A percentile compares a stretch with the other conserved stretches of the same genome.
Evolutionary conservation across 495 filamentous ascomycete species (phyloP).

Genomic region (Neurospora cerealis): DNA sequence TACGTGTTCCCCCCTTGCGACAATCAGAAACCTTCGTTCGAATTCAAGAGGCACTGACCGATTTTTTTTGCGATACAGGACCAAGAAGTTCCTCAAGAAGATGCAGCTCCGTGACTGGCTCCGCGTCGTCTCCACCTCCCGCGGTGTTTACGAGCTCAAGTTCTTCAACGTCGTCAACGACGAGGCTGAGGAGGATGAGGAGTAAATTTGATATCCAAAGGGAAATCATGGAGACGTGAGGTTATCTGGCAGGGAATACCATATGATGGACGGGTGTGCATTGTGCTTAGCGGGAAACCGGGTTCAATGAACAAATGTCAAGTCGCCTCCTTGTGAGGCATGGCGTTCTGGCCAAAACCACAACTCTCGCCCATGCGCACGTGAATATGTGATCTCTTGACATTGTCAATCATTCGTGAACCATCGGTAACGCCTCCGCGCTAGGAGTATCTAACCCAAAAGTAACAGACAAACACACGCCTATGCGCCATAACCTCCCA

Average conservation of each 20-base stretch:
- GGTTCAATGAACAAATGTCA: constrained; percentile 16
- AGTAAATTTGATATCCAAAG: constrained; percentile 46
- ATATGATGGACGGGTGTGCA: constrained; percentile 14
- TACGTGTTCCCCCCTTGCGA: constrained; percentile 37
- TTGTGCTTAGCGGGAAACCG: constrained; percentile 13
- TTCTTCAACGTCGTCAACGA: constrained; percentile 99
- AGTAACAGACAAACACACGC: background rate
- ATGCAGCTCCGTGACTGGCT: constrained; percentile 99
- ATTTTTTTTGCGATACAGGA: constrained; percentile 45
- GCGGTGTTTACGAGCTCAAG: constrained; percentile 96
- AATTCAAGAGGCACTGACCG: background rate
- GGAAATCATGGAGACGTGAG: constrained; percentile 9
- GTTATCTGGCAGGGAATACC: constrained; percentile 14
- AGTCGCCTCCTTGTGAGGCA: constrained; percentile 12
- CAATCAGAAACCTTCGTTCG: background rate
- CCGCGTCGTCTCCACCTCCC: constrained; percentile 91
- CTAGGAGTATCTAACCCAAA: background rate
- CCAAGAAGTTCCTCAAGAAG: constrained; percentile 99
- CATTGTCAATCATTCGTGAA: background rate
- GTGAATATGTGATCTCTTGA: background rate
- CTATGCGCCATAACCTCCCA: background rate
- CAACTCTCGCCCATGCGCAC: background rate
- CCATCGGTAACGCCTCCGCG: background rate
- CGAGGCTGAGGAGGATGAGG: constrained; percentile 92
- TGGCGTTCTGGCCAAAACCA: constrained; percentile 11